phyloP scores from a whole-genome alignment of 1,284 basidiomycete genomes.

The Microbotryum violaceum region DNA sequence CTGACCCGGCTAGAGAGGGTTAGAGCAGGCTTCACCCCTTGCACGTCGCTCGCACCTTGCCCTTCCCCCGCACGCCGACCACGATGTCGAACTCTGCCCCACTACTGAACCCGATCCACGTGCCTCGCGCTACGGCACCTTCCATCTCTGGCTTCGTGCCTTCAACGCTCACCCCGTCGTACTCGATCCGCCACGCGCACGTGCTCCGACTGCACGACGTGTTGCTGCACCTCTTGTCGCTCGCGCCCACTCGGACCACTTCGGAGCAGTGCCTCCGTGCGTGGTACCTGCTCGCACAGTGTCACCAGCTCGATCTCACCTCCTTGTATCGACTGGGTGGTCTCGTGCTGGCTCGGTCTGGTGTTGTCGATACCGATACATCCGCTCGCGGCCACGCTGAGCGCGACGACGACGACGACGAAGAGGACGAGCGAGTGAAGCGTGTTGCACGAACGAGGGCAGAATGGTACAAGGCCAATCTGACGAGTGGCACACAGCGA shows the following conservation, averaged over 20 bases:
- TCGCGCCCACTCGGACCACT: conserved; percentile 10
- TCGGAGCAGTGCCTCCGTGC: conserved; percentile 14
- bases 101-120: conserved; percentile 15
- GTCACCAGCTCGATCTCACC: conserved; percentile 23
- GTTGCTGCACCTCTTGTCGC: conserved; percentile 23
- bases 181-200: conserved; percentile 15
- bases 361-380: not conserved
- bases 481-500: no score
- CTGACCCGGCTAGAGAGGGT: no score
- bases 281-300: conserved; percentile 19
- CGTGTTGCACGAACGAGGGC: conserved; percentile 3
- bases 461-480: conserved; percentile 20
- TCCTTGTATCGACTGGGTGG: conserved; percentile 19
- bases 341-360: conserved; percentile 13
- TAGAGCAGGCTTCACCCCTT: no score
- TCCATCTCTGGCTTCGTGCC: conserved; percentile 6
- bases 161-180: conserved; percentile 4
- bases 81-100: not conserved
- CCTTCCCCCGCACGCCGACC: not conserved
- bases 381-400: not conserved
- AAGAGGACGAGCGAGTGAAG: conserved; percentile 2
- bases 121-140: conserved; percentile 2
- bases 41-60: not conserved
- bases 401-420: conserved; percentile 4
- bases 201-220: conserved; percentile 22